A percentile compares a stretch with the other conserved stretches of the same genome.
These are phyloP conservation scores for Phytophthora cryptogea DNA, from an alignment of 352 stramenopile species.

Conservation along the genomic window DNA sequence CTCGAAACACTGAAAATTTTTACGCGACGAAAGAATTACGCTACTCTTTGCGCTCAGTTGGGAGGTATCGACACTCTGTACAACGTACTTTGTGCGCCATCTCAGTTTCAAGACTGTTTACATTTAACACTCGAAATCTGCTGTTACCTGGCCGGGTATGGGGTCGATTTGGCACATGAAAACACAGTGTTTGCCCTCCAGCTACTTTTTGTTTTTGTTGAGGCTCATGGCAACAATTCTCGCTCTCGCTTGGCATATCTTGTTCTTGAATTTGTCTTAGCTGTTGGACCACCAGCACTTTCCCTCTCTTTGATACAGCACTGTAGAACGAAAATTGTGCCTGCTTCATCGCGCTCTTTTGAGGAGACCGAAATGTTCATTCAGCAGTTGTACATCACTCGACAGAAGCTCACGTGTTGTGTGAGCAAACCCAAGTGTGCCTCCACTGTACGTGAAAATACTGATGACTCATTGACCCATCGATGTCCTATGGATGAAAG, in stretches of 20 bases:
- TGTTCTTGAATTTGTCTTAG: constrained; percentile 43
- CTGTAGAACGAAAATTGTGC: constrained; percentile 34
- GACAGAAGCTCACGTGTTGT: constrained; percentile 12
- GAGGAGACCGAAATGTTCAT: constrained; percentile 33
- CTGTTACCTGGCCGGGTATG: constrained; percentile 41
- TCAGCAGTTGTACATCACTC: constrained; percentile 32
- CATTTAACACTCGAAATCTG: constrained; percentile 40
- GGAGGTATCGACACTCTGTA: constrained; percentile 36
- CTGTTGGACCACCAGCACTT: constrained; percentile 19
- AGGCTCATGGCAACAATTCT: constrained; percentile 6
- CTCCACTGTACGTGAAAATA: background rate
- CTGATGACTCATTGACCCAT: background rate
- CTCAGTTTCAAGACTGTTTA: constrained; percentile 30
- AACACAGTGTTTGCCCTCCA: constrained; percentile 29
- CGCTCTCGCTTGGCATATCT: constrained; percentile 35
- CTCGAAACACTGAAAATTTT: constrained; percentile 38
- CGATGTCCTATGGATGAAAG: constrained; percentile 7
- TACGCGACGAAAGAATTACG: constrained; percentile 34
- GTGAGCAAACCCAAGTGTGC: background rate
- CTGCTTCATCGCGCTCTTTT: constrained; percentile 17
- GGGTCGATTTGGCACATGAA: constrained; percentile 25
- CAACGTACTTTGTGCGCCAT: constrained; percentile 37
- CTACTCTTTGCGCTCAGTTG: constrained; percentile 24
- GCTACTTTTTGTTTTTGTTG: constrained; percentile 34
- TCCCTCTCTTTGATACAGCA: constrained; percentile 36